Conservation (phyloP, 257 asterid genomes). For the Solanum chmielewskii region DNA sequence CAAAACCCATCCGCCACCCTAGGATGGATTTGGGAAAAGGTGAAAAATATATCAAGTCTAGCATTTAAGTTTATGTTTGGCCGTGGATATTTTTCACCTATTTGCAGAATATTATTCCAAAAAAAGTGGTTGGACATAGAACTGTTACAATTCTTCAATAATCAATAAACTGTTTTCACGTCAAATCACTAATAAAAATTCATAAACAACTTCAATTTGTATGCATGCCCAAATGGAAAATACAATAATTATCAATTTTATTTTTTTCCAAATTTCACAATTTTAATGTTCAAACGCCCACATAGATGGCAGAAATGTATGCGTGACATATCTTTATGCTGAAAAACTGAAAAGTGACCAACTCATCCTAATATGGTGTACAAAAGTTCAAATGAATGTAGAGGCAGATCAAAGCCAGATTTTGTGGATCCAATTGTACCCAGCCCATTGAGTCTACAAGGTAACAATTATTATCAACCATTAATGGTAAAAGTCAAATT, state of each 20-base stretch:
- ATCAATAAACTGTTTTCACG: neutral
- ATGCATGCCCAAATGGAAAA: neutral
- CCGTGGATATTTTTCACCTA: neutral
- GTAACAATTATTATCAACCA: neutral
- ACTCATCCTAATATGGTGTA: neutral
- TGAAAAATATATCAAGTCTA: neutral
- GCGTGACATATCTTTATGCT: neutral
- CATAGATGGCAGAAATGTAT: neutral
- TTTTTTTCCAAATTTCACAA: neutral
- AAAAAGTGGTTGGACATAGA: neutral
- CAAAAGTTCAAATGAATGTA: neutral
- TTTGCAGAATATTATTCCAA: neutral
- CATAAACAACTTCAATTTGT: neutral
- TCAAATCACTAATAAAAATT: neutral
- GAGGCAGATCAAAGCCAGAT: neutral
- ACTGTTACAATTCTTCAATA: neutral
- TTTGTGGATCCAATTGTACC: neutral
- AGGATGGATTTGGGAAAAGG: neutral
- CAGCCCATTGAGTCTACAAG: neutral
- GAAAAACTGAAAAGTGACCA: neutral
- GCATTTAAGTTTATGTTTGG: neutral
- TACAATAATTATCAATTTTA: neutral
- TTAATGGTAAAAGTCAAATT: neutral
- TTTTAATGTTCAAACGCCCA: neutral
- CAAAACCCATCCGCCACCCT: neutral